Evolutionary conservation across 2,329 filamentous ascomycete genomes (phyloP).

Genomic region (Ceratocystiopsis minuta): DNA sequence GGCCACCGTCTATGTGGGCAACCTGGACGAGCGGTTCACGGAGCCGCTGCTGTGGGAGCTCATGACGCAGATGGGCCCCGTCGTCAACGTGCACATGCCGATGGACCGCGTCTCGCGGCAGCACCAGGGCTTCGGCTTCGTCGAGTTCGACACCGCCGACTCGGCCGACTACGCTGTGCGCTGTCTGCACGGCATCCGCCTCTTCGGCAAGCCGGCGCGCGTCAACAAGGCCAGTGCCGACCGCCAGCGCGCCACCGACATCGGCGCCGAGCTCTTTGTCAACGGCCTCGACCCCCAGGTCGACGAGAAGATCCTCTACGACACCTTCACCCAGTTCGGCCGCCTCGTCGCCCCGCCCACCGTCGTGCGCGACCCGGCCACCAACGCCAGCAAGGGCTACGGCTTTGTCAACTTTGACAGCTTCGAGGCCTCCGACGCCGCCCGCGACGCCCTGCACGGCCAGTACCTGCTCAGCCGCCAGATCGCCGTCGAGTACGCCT

Average conservation of each 20-base stretch:
- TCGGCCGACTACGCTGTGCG: conserved; percentile 94
- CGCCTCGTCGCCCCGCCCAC: conserved; percentile 71
- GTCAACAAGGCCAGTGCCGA: conserved; percentile 89
- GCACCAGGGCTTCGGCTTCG: conserved; percentile 96
- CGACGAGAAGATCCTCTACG: conserved; percentile 88
- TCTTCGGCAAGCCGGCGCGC: conserved; percentile 86
- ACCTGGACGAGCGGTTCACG: conserved; percentile 89
- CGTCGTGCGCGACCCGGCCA: conserved; percentile 68
- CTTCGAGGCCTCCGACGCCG: conserved; percentile 86
- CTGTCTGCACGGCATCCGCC: conserved; percentile 87
- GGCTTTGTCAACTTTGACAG: conserved; percentile 86
- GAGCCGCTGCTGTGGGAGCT: conserved; percentile 90
- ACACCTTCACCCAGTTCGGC: conserved; percentile 84
- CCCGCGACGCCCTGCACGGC: conserved; percentile 81
- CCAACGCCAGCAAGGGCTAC: conserved; percentile 80
- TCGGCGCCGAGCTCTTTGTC: conserved; percentile 91
- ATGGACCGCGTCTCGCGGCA: conserved; percentile 95
- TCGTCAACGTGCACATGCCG: conserved; percentile 94
- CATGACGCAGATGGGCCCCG: conserved; percentile 93
- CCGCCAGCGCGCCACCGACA: conserved; percentile 83
- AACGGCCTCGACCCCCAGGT: conserved; percentile 91
- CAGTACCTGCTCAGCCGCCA: conserved; percentile 97
- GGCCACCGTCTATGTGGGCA: conserved; percentile 93
- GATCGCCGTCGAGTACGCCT: conserved; percentile 91
- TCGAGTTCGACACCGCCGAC: conserved; percentile 89